Percentiles rank a stretch among this genome's conserved stretches.
phyloP scores from a whole-genome alignment of 2,329 filamentous ascomycete species.

The Pseudonectria buxi region DNA sequence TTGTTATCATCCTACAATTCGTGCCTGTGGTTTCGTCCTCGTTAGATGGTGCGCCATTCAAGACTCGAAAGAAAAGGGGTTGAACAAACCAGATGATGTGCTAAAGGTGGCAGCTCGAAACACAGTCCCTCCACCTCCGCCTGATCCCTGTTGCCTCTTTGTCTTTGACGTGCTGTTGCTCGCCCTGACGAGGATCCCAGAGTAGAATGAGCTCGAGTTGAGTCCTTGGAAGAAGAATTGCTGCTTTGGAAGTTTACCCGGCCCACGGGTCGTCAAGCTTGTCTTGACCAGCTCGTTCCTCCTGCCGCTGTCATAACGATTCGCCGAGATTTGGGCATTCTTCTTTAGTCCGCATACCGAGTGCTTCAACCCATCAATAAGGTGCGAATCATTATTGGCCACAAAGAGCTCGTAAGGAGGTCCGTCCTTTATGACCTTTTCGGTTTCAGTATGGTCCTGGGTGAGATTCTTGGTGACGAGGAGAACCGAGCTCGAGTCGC shows the following conservation, averaged over 20 bases:
- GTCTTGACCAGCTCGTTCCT: slow-evolving; percentile 43
- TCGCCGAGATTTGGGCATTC: slow-evolving; percentile 56
- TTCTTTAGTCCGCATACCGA: slow-evolving; percentile 77
- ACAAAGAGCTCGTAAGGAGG: slow-evolving; percentile 74
- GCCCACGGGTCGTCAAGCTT: slow-evolving; percentile 62
- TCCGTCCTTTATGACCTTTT: slow-evolving; percentile 42
- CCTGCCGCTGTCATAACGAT: slow-evolving; percentile 40
- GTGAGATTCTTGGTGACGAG: slow-evolving; percentile 73
- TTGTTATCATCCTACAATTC: slow-evolving; percentile 80
- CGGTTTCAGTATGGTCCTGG: slow-evolving; percentile 45
- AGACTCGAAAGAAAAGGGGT: not conserved
- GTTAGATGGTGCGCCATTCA: slow-evolving; percentile 1
- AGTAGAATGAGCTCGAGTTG: slow-evolving; percentile 64
- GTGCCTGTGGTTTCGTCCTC: slow-evolving; percentile 42
- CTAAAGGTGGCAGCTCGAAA: slow-evolving; percentile 66
- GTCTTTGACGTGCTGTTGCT: slow-evolving; percentile 39
- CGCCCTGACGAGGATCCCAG: slow-evolving; percentile 64
- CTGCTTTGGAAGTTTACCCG: slow-evolving; percentile 66
- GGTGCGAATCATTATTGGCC: slow-evolving; percentile 51
- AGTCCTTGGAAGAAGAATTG: slow-evolving; percentile 80
- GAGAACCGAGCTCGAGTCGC: slow-evolving; percentile 71
- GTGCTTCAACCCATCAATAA: slow-evolving; percentile 62
- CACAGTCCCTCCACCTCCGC: slow-evolving; percentile 69
- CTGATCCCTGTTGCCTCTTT: slow-evolving; percentile 31
- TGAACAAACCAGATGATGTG: slow-evolving; percentile 64